phyloP scores from a whole-genome alignment of 2,329 filamentous ascomycete genomes.

The Diaporthe helianthi region DNA sequence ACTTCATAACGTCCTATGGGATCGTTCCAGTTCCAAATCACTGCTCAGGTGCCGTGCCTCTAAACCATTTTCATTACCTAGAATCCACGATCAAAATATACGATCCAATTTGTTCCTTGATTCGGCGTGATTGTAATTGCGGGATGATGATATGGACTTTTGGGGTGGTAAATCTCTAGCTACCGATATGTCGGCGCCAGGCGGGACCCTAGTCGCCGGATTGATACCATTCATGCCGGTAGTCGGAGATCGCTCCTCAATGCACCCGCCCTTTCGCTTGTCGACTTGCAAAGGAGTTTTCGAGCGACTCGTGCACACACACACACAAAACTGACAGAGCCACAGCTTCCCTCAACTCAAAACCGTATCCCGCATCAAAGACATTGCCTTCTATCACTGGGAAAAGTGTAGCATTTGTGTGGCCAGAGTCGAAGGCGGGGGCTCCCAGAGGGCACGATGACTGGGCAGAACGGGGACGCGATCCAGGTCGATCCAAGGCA shows the following conservation, averaged over 20 bases:
- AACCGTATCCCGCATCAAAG: background rate
- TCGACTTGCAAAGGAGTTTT: background rate
- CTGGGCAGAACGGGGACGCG: background rate
- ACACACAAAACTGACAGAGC: background rate
- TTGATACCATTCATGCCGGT: background rate
- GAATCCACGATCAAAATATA: background rate
- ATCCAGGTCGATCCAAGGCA: conserved; percentile 32
- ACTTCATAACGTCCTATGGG: no score
- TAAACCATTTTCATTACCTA: no score
- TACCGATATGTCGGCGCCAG: background rate
- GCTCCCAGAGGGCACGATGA: conserved; percentile 12
- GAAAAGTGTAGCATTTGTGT: background rate
- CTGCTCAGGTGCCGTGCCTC: background rate
- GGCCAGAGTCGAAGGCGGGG: background rate
- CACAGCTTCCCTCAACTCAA: background rate
- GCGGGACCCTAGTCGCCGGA: conserved; percentile 15
- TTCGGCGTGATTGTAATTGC: background rate
- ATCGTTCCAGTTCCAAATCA: background rate
- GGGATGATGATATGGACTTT: background rate
- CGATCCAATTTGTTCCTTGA: background rate
- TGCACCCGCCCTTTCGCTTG: background rate
- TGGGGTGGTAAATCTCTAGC: background rate
- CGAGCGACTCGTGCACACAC: conserved; percentile 7
- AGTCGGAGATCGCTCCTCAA: conserved; percentile 8
- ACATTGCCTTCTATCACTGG: background rate